These are phyloP conservation scores for Ustilago shanxiensis DNA, from an alignment of 1,284 basidiomycete genomes.

Conservation along the genomic window DNA sequence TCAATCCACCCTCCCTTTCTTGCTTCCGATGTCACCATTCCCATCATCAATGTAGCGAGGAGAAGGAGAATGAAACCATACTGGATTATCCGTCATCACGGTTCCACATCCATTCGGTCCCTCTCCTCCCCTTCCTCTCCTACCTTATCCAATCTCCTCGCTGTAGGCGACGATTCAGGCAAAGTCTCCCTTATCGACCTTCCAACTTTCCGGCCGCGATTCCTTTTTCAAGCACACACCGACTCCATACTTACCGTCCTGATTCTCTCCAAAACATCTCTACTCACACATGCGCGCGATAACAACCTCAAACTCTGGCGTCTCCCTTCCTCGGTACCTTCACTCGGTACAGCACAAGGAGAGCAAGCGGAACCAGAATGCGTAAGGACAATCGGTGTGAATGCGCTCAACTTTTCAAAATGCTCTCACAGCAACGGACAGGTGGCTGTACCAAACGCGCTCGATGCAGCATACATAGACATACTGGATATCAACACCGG, in stretches of 20 bases:
- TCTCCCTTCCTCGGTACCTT: not conserved
- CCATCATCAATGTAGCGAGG: not conserved
- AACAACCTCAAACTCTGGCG: slow-evolving; percentile 82
- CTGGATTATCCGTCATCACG: slow-evolving; percentile 82
- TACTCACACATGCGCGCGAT: slow-evolving; percentile 89
- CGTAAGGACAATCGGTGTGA: slow-evolving; percentile 81
- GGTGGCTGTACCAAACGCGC: slow-evolving; percentile 84
- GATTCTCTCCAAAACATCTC: slow-evolving; percentile 76
- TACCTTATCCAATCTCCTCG: slow-evolving; percentile 80
- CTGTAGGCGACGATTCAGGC: slow-evolving; percentile 83
- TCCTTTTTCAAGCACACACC: slow-evolving; percentile 82
- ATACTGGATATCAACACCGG: slow-evolving; percentile 79
- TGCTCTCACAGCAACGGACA: slow-evolving; percentile 77
- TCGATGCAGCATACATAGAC: slow-evolving; percentile 88
- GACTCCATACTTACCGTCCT: slow-evolving; percentile 81
- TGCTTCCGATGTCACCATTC: too few species aligned
- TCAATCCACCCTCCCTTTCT: not conserved
- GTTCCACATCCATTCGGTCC: slow-evolving; percentile 74
- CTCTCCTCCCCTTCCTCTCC: slow-evolving; percentile 74
- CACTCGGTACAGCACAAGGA: not conserved
- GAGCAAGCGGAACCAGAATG: slow-evolving; percentile 74
- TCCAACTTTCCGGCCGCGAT: slow-evolving; percentile 77
- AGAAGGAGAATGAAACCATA: slow-evolving; percentile 72
- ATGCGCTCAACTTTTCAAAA: slow-evolving; percentile 88
- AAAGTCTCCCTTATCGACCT: slow-evolving; percentile 80